Evolutionary conservation across 352 stramenopile species (phyloP), one percentile per base, ranked within the genome.

Genomic region (Blastocystis sp.): DNA sequence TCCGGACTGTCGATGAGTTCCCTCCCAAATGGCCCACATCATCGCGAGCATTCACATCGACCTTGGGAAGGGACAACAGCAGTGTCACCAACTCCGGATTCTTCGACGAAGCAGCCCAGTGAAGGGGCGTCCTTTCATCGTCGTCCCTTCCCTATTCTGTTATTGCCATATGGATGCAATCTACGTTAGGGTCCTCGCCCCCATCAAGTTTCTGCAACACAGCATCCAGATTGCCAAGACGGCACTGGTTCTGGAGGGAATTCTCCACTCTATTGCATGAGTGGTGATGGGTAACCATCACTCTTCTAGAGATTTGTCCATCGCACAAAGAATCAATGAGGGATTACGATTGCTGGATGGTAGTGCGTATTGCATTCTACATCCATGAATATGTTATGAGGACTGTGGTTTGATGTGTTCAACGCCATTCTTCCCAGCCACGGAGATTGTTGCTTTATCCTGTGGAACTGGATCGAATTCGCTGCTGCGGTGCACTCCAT

Each of bases 291-390:
- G 0, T 28, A 68, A 14, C 24, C 1, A 0, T n/a, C 69, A 84
- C 74, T 84, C 74, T 34, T 84, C 54, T 57, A 84, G 68, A 38
- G 74, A 68, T 68, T 84, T 84, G 54, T 84, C 74, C 74, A 84
- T 84, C 54, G 40, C 69, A 19, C 38, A 3, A 59, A 57, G 48
- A 57, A 57, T 57, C 48, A 57, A 57, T 17, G 28, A 34, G 28
- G 28, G 28, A 34, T 34, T 34, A 34, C 28, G 28, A 34, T 34
- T 34, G 28, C 28, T 34, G 28, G 28, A 34, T 34, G 28, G 28
- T 34, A 34, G 28, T 34, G 28, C 28, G 28, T 34, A 34, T 34
- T 34, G 28, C 28, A 34, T 34, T 34, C 28, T 34, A 0, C 28
- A 0, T 34, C 28, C 28, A 34, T 0, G 28, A 34, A 34, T 34